Evolutionary conservation across 352 stramenopile genomes (phyloP).

Genomic region (Blastocystis sp.): DNA sequence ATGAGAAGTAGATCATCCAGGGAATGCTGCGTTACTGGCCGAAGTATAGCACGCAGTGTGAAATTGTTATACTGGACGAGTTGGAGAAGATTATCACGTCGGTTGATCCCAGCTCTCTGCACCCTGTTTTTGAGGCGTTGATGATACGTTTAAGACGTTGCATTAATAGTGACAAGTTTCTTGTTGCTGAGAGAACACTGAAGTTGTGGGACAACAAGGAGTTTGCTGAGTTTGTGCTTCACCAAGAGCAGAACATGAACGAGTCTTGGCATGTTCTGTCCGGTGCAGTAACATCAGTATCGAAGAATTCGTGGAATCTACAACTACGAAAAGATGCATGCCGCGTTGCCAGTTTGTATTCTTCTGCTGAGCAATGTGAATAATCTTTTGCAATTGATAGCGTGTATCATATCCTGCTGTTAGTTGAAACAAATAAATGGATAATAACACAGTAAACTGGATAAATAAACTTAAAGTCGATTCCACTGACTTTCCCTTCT

Average conservation of each 20-base stretch:
- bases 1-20: constrained; percentile 5
- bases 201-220: constrained; percentile 25
- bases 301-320: not conserved
- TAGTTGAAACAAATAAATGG: not conserved
- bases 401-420: not conserved
- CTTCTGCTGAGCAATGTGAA: not conserved
- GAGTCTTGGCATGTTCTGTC: not conserved
- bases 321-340: not conserved
- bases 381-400: not conserved
- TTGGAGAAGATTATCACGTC: constrained; percentile 3
- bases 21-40: constrained; percentile 28
- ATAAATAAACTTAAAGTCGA: constrained; percentile 2
- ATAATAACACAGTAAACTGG: not conserved
- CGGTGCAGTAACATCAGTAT: not conserved
- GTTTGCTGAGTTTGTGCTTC: not conserved
- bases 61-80: constrained; percentile 1
- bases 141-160: not conserved
- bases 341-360: not conserved
- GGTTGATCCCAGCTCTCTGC: not conserved
- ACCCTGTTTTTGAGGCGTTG: not conserved
- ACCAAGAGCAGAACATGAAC: not conserved
- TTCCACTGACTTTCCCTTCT: constrained; percentile 49
- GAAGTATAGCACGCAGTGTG: not conserved
- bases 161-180: not conserved
- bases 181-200: not conserved